Conservation (phyloP, 805 yeast genomes). For the Teunomyces gatunensis region DNA sequence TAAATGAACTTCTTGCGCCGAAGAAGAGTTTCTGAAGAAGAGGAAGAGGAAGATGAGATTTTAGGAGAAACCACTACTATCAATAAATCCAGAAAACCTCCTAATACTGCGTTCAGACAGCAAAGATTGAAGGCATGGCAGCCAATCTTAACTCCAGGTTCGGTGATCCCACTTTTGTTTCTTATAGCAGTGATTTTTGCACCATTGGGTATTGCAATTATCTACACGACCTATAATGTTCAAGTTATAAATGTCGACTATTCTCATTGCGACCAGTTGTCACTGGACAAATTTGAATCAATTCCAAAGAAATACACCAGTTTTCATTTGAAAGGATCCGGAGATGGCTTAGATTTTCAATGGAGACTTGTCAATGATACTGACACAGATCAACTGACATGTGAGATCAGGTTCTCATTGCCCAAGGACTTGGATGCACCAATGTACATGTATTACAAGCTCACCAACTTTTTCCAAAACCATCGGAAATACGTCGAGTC, state of each 20-base stretch:
- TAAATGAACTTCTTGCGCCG: constrained; percentile 37
- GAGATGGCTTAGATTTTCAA: constrained; percentile 46
- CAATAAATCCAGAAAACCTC: constrained; percentile 40
- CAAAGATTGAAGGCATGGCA: constrained; percentile 70
- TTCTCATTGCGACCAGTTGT: constrained; percentile 56
- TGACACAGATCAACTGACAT: constrained; percentile 38
- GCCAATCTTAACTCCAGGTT: constrained; percentile 88
- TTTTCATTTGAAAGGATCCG: constrained; percentile 57
- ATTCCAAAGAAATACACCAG: constrained; percentile 61
- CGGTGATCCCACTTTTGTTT: constrained; percentile 82
- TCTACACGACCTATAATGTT: constrained; percentile 75
- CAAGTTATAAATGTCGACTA: constrained; percentile 76
- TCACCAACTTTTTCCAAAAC: constrained; percentile 91
- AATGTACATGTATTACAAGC: constrained; percentile 72
- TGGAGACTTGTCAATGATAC: constrained; percentile 54
- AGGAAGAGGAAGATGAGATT: constrained; percentile 19
- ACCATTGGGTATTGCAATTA: constrained; percentile 85
- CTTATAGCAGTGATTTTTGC: constrained; percentile 76
- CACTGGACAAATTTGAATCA: constrained; percentile 35
- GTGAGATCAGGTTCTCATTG: constrained; percentile 68
- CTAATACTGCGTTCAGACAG: constrained; percentile 77
- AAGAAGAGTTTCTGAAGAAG: constrained; percentile 20
- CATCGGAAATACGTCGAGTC: constrained; percentile 92
- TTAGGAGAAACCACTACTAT: constrained; percentile 15
- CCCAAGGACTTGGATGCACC: constrained; percentile 72